Conservation (phyloP, 768 basidiomycete species). For the Saitozyma podzolica region DNA sequence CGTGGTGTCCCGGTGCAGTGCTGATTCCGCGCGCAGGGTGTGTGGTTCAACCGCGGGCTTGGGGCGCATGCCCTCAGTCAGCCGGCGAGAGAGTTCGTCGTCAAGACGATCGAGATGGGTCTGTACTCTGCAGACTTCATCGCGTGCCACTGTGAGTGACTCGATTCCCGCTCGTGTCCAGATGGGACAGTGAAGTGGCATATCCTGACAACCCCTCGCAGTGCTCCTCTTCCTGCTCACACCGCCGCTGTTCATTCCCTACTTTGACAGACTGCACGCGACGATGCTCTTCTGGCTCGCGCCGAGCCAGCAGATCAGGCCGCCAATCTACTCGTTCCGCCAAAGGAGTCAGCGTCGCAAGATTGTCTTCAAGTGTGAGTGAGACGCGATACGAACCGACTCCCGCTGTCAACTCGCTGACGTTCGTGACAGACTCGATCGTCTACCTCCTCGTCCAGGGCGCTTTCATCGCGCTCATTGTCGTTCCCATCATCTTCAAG, state of each 20-base stretch:
- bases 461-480: slow-evolving; percentile 73
- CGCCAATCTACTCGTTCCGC: slow-evolving; percentile 85
- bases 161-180: background rate
- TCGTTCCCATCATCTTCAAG: slow-evolving; percentile 58
- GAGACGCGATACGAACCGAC: no score
- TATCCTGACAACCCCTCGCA: slow-evolving; percentile 10
- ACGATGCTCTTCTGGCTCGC: slow-evolving; percentile 88
- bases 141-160: slow-evolving; percentile 42
- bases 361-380: slow-evolving; percentile 64
- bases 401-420: background rate
- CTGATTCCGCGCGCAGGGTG: slow-evolving; percentile 30
- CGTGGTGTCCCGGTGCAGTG: background rate
- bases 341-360: slow-evolving; percentile 84
- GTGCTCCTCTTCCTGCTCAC: slow-evolving; percentile 87
- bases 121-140: slow-evolving; percentile 94
- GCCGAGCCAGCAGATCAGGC: slow-evolving; percentile 52
- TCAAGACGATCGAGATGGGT: slow-evolving; percentile 95
- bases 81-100: slow-evolving; percentile 92
- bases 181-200: background rate
- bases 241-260: slow-evolving; percentile 83
- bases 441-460: slow-evolving; percentile 70
- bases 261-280: slow-evolving; percentile 86
- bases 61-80: slow-evolving; percentile 93
- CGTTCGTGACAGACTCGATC: slow-evolving; percentile 61
- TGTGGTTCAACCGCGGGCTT: slow-evolving; percentile 91